phyloP scores from a whole-genome alignment of 179 eudicot species.

The Beta macrorhiza region DNA sequence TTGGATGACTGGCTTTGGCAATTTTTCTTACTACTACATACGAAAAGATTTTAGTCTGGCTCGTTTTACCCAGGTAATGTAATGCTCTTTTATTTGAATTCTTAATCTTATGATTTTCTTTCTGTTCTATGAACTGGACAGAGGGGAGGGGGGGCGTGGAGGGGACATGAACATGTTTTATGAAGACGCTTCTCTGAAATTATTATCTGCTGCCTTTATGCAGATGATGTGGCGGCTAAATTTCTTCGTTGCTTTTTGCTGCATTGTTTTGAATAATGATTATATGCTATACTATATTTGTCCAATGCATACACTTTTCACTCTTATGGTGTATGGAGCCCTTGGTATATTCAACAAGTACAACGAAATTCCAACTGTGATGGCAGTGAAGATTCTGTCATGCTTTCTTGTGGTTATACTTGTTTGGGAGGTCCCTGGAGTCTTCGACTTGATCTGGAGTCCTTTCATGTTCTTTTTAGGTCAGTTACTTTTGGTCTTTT shows the following conservation, averaged over 20 bases:
- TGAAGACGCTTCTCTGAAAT: not conserved
- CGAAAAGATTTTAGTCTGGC: constrained; percentile 90
- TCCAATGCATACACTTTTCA: constrained; percentile 99
- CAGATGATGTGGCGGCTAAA: constrained; percentile 99
- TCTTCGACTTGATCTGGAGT: constrained; percentile 77
- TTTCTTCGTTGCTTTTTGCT: constrained; percentile 85
- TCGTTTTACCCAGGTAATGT: constrained; percentile 83
- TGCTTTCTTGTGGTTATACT: constrained; percentile 82
- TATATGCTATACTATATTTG: constrained; percentile 95
- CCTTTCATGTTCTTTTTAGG: constrained; percentile 78
- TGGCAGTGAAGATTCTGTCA: constrained; percentile 61
- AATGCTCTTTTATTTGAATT: not conserved
- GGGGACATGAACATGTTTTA: not conserved
- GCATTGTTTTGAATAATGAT: constrained; percentile 89
- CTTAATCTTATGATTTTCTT: not conserved
- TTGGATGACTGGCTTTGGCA: constrained; percentile 99
- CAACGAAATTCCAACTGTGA: constrained; percentile 81
- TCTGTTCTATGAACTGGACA: not conserved
- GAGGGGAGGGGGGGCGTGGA: too few relatives aligned
- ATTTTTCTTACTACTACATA: constrained; percentile 95
- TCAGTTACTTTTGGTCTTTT: constrained; percentile 35
- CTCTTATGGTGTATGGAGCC: constrained; percentile 96
- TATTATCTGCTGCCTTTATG: constrained; percentile 27
- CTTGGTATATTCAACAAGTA: constrained; percentile 89
- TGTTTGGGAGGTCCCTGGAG: constrained; percentile 95